Evolutionary conservation across 768 basidiomycete species (phyloP), one percentile per base, ranked within the genome.

Genomic region (Termitomyces sp.): DNA sequence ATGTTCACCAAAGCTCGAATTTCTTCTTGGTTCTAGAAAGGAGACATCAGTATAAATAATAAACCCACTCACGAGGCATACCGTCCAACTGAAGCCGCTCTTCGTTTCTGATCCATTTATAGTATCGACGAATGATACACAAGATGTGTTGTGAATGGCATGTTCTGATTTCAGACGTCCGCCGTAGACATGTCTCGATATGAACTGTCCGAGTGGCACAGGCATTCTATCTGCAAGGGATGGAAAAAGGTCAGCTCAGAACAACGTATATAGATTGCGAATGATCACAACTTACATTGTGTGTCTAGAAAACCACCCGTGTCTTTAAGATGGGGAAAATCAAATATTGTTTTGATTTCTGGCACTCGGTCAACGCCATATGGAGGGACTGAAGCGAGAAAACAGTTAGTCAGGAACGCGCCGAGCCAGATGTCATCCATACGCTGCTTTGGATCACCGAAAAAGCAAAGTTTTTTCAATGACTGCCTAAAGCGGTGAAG

Each of bases 381-480:
- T 0, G 83, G 83, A 3, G 83, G 79, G 3, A 84, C 83, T 84
- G 24, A 55, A 10, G 9, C 13, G 44, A 26, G 41, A 16, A 16
- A 5, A 55, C 45, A 5, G 18, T 26, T 16, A 53, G 40, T 30
- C 10, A 8, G 6, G 14, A 48, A 28, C 33, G 18, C 38, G 26
- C 11, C 32, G 26, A 3, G 5, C 22, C n/a, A 35, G 18, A 22
- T 40, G 30, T 47, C 36, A 54, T 63, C 7, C 77, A 48, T 66
- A 80, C 82, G 68, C 68, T 84, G 82, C 45, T 76, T 73, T 0
- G 79, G 79, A 65, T 84, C 82, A 0, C 82, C 81, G 48, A 83
- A 80, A 62, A 79, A 80, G 58, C 78, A 81, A 20, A 80, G 67
- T 59, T 80, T 80, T 44, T 71, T 63, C 26, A 82, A 64, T 0